A percentile compares a stretch with the other conserved stretches of the same genome.
Conservation (phyloP, 148 eudicot species). For the Amaranthus hypochondriacus region DNA sequence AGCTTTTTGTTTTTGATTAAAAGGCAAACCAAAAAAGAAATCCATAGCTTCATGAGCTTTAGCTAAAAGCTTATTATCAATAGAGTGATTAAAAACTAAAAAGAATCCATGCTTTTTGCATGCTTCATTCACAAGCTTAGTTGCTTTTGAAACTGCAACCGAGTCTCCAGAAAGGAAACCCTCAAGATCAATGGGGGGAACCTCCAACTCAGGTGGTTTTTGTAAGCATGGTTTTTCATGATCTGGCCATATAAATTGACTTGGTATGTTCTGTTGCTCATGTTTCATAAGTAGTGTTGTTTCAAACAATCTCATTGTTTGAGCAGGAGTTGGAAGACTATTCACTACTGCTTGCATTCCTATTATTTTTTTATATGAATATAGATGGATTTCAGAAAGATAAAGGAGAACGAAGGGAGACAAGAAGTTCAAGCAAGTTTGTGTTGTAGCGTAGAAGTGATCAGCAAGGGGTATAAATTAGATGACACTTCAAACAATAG, state of each 20-base stretch:
- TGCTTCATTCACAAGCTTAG: conserved; percentile 35
- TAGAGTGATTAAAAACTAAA: conserved; percentile 39
- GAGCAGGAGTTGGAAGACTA: conserved; percentile 7
- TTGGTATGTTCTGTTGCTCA: conserved; percentile 32
- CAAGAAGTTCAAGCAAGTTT: conserved; percentile 3
- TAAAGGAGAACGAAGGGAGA: neutral
- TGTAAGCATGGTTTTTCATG: conserved; percentile 35
- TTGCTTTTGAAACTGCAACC: conserved; percentile 27
- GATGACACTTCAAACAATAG: conserved; percentile 7
- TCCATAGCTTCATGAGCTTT: conserved; percentile 39
- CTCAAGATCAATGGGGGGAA: conserved; percentile 38
- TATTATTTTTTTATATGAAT: neutral
- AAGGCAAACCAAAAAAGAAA: conserved; percentile 39
- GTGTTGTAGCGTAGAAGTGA: conserved; percentile 12
- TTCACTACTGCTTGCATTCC: conserved; percentile 12
- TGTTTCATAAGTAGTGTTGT: conserved; percentile 24
- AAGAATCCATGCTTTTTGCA: conserved; percentile 52
- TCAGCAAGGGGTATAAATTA: conserved; percentile 21
- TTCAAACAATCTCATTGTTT: conserved; percentile 20
- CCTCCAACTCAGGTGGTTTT: conserved; percentile 34
- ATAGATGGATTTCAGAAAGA: too few species aligned
- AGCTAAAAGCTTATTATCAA: conserved; percentile 32
- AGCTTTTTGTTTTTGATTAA: conserved; percentile 40
- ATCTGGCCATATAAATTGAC: conserved; percentile 44
- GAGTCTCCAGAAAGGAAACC: conserved; percentile 42